These are phyloP conservation scores for Sabuloglossum arenarium DNA, from an alignment of 495 filamentous ascomycete genomes.

Conservation along the genomic window DNA sequence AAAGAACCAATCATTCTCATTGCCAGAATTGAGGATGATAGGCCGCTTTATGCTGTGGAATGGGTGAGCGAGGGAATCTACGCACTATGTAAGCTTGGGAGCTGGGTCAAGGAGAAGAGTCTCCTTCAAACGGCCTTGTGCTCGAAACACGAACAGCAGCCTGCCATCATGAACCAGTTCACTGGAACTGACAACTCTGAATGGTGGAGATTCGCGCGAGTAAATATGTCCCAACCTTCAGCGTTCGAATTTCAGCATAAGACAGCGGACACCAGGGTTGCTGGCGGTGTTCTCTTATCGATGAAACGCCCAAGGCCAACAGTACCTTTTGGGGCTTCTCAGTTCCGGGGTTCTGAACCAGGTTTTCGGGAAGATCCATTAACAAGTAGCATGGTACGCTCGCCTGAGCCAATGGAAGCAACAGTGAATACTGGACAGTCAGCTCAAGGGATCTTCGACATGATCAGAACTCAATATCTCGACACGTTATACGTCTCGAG, in stretches of 20 bases:
- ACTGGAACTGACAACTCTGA: neutral
- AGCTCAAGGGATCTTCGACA: slow-evolving; percentile 40
- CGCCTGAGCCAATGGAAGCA: slow-evolving; percentile 2
- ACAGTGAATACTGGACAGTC: slow-evolving; percentile 8
- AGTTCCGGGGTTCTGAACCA: neutral
- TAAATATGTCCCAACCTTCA: neutral
- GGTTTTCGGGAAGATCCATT: neutral
- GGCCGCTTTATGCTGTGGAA: slow-evolving; percentile 49
- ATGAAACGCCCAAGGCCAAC: neutral
- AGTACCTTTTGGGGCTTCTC: neutral
- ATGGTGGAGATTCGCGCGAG: neutral
- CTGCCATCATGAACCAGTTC: slow-evolving; percentile 11
- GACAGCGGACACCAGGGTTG: neutral
- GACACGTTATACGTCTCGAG: slow-evolving; percentile 83
- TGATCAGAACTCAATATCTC: slow-evolving; percentile 55
- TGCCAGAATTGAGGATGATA: slow-evolving; percentile 36
- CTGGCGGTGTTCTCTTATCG: neutral
- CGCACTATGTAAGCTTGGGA: slow-evolving; percentile 45
- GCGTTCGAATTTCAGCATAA: neutral
- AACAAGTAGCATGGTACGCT: neutral
- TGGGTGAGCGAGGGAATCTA: slow-evolving; percentile 44
- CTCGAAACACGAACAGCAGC: neutral
- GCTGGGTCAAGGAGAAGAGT: slow-evolving; percentile 34
- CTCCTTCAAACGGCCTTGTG: slow-evolving; percentile 5
- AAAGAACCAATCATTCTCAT: slow-evolving; percentile 31